Conservation (phyloP, 768 basidiomycete species). For the Obba rivulosa region DNA sequence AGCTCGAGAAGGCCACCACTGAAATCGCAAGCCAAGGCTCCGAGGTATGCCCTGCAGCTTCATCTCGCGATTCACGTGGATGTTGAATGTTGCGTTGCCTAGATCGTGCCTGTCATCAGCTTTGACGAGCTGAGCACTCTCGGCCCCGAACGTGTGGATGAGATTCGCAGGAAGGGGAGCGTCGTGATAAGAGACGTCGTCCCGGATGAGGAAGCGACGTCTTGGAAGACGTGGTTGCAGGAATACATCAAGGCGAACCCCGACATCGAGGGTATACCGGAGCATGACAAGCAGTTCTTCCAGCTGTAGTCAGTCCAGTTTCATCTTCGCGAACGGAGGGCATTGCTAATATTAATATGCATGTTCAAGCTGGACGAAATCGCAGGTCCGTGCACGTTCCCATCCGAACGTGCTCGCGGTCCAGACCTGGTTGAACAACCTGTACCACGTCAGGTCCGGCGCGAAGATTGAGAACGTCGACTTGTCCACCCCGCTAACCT, state of each 20-base stretch:
- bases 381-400: conserved; percentile 65
- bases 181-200: conserved; percentile 62
- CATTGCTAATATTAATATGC: not conserved
- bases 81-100: not conserved
- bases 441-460: conserved; percentile 46
- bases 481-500: conserved; percentile 55
- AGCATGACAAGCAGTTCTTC: conserved; percentile 65
- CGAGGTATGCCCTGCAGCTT: conserved; percentile 33
- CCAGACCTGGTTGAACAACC: conserved; percentile 54
- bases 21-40: conserved; percentile 43
- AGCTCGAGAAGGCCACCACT: conserved; percentile 41
- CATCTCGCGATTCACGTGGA: not conserved
- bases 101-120: conserved; percentile 61
- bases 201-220: conserved; percentile 45
- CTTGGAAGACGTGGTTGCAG: conserved; percentile 53
- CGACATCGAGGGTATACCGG: conserved; percentile 50
- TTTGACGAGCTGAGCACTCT: conserved; percentile 49
- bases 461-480: conserved; percentile 47
- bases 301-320: conserved; percentile 52
- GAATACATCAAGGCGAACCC: conserved; percentile 56
- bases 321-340: too few species aligned
- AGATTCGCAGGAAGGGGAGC: conserved; percentile 49
- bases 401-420: conserved; percentile 60
- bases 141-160: conserved; percentile 37
- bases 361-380: conserved; percentile 35